Evolutionary conservation across 306 rosid genomes (phyloP), one percentile per base, ranked within the genome.

Genomic region (Pyrus bretschneideri): DNA sequence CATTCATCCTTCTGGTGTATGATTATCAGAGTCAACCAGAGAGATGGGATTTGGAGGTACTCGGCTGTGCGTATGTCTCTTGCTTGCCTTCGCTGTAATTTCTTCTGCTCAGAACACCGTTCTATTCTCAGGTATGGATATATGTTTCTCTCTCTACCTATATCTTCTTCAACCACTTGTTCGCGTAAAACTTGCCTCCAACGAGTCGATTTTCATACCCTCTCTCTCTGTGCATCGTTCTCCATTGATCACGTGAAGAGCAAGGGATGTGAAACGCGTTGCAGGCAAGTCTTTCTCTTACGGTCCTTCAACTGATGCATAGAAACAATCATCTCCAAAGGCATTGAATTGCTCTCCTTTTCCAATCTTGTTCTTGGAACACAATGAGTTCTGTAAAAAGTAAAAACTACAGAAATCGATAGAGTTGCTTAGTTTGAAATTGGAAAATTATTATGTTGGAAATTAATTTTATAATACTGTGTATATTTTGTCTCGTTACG

Each of bases 41-140:
- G 13, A 52, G 13, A 74, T 86, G 91, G 79, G 72, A 17, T 78
- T 83, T 52, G 74, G 73, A 58, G 58, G 72, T 45, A 27, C n/a
- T 77, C 79, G 54, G 11, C 33, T 18, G 35, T 62, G 69, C 72
- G 30, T 80, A 42, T 80, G 38, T 57, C 72, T 80, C 76, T 70
- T 79, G 75, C 59, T 85, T 44, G 49, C 82, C 6, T 33, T 74
- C 66, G 67, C 77, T 51, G 12, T 80, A 30, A 6, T 71, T 12
- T 54, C 78, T 17, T 55, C 86, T 68, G 77, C 89, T 51, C 66
- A 81, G 17, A 81, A 31, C 68, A 76, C 81, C 76, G 5, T 70
- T 73, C 55, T 74, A 49, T 64, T 76, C 46, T 70, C 85, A 69
- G 81, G 91, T 88, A 61, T 51, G 78, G 77, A 45, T 12, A 12